Base-by-base conservation (phyloP, 352 stramenopile species). In the Phytophthora hibernalis region DNA sequence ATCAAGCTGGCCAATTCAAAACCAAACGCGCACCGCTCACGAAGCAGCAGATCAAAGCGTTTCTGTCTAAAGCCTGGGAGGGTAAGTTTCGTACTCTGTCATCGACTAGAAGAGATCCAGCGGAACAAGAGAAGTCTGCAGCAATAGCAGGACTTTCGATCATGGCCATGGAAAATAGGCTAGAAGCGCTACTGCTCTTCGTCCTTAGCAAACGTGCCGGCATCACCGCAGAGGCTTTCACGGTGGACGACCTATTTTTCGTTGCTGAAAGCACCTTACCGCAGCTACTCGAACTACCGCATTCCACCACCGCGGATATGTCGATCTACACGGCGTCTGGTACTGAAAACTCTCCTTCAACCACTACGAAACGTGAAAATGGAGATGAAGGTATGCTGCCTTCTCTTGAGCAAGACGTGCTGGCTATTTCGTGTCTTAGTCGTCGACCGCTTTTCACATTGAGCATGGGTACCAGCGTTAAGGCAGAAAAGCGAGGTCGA, bases 41-140 rank as follows among this genome's bases (percentile, higher is more conserved):
- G 1, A 82, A 72, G 40, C 72, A 83, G 26, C 72, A 91, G 47
- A 74, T 80, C 7, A 85, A 88, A 62, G 48, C 69, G 0, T 76
- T 91, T 21, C 20, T 91, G 1, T 74, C 77, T 6, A 24, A 56
- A 5, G 70, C 69, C 2, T 84, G 78, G 67, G 66, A 83, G 5
- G 65, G 57, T 2, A 88, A 87, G 21, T 31, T 84, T 1, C 22
- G 30, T 2, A 26, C 24, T 48, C 20, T 45, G 22, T n/a, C 37
- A 33, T 20, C 49, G 10, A 20, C 37, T 8, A 3, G 5, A 10
- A 38, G 40, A 51, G 28, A 54, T 24, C 12, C 30, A 0, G 21
- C 18, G 15, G n/a, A 54, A 24, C 11, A 24, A 12, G n/a, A 45
- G 7, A 16, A 42, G 12, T 30, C 30, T 13, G 20, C 21, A 16